These are phyloP conservation scores for Cladosporium austrohemisphaericum DNA, from an alignment of 2,329 filamentous ascomycete species.

Conservation along the genomic window DNA sequence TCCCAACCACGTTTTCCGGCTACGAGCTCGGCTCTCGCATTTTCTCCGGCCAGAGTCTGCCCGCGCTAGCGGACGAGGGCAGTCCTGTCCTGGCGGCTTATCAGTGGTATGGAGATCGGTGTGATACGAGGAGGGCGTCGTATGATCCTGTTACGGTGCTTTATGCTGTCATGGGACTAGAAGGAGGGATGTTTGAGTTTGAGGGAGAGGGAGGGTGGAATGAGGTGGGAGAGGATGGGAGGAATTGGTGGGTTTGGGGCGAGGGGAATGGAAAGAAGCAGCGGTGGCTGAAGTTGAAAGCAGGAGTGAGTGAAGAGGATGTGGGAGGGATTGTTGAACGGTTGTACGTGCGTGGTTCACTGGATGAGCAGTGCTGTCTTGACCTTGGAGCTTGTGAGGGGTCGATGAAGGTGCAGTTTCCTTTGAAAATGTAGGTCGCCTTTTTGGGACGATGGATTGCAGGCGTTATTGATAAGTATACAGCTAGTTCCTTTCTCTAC, in stretches of 20 bases:
- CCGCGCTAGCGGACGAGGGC: constrained; percentile 17
- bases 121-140: constrained; percentile 7
- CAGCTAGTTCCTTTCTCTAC: neutral
- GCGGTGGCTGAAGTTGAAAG: constrained; percentile 17
- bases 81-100: constrained; percentile 13
- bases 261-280: neutral
- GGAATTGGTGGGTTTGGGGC: constrained; percentile 4
- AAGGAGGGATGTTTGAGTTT: constrained; percentile 1
- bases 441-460: neutral
- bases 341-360: neutral
- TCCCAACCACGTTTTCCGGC: constrained; percentile 42
- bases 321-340: constrained; percentile 19
- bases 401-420: neutral
- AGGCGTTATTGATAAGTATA: constrained; percentile 3
- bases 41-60: constrained; percentile 38
- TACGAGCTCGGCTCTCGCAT: constrained; percentile 44
- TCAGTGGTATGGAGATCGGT: constrained; percentile 13
- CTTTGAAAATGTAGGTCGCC: neutral
- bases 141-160: constrained; percentile 19
- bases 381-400: neutral
- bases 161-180: constrained; percentile 4
- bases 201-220: neutral
- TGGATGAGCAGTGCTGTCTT: neutral
- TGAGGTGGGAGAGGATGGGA: constrained; percentile 5
- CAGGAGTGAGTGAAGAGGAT: constrained; percentile 15